Conservation (phyloP, 768 basidiomycete genomes). For the Suillus placidus region DNA sequence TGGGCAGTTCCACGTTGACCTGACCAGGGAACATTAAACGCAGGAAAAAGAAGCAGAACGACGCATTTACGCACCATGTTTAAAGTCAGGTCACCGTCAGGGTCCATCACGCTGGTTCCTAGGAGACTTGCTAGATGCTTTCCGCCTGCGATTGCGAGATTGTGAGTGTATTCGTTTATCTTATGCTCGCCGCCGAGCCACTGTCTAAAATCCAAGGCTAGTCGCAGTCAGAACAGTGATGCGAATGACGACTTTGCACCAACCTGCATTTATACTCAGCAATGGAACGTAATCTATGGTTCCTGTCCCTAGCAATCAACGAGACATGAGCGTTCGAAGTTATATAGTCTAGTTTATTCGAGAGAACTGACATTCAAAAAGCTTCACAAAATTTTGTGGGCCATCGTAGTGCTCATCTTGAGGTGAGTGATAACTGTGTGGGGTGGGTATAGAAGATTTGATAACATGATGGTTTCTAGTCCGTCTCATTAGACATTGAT, state of each 20-base stretch:
- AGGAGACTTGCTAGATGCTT: slow-evolving; percentile 58
- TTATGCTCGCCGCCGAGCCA: slow-evolving; percentile 75
- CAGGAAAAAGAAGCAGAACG: slow-evolving; percentile 20
- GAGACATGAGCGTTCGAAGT: background rate
- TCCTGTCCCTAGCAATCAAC: slow-evolving; percentile 54
- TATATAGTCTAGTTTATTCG: background rate
- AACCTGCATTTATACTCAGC: slow-evolving; percentile 58
- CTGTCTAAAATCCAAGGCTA: slow-evolving; percentile 73
- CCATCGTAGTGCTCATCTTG: slow-evolving; percentile 34
- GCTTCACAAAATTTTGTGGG: slow-evolving; percentile 46
- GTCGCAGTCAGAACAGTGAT: slow-evolving; percentile 9
- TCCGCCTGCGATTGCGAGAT: slow-evolving; percentile 70
- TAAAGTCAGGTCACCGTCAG: slow-evolving; percentile 58
- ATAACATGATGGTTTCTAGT: slow-evolving; percentile 66
- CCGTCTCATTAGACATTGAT: slow-evolving; percentile 1
- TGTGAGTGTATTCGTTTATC: slow-evolving; percentile 72
- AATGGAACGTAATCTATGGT: slow-evolving; percentile 59
- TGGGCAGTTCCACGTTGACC: slow-evolving; percentile 46
- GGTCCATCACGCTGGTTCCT: slow-evolving; percentile 65
- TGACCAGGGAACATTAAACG: slow-evolving; percentile 13
- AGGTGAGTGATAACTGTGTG: slow-evolving; percentile 53
- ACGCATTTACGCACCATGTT: slow-evolving; percentile 57
- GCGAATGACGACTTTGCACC: slow-evolving; percentile 12
- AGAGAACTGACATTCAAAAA: slow-evolving; percentile 45
- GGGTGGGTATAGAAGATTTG: slow-evolving; percentile 60